Evolutionary conservation across 129 eudicot genomes (phyloP).

Genomic region (Artemisia annua): DNA sequence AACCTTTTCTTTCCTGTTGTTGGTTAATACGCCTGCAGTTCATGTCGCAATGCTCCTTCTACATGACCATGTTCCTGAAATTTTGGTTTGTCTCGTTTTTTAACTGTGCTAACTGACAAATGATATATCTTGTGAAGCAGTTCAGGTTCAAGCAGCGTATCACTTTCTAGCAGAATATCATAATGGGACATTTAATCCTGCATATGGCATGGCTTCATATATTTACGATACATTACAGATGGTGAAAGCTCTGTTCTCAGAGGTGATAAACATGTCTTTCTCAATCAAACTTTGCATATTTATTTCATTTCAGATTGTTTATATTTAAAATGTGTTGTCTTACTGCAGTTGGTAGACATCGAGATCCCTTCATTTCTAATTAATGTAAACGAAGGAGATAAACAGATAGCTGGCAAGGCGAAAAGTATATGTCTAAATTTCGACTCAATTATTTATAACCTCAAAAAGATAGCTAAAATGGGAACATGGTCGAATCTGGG

Average conservation of each 20-base stretch:
- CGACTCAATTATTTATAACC: not conserved
- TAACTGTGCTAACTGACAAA: not conserved
- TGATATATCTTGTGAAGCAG: not conserved
- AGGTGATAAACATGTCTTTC: conserved; percentile 18
- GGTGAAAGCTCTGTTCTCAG: conserved; percentile 34
- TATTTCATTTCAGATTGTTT: not conserved
- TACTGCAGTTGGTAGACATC: conserved; percentile 37
- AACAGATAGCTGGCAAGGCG: conserved; percentile 29
- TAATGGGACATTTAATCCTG: conserved; percentile 39
- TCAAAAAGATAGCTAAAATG: no score
- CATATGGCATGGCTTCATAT: conserved; percentile 24
- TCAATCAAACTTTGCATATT: not conserved
- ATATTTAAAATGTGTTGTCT: not conserved
- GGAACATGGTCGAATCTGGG: not conserved
- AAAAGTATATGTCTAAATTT: no score
- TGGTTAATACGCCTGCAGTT: not conserved
- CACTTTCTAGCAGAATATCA: conserved; percentile 44
- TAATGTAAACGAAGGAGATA: conserved; percentile 32
- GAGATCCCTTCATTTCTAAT: conserved; percentile 33
- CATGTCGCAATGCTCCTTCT: not conserved
- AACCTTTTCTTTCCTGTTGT: not conserved
- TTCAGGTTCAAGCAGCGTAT: conserved; percentile 41
- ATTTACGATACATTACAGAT: conserved; percentile 32
- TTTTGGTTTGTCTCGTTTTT: not conserved
- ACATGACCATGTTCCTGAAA: not conserved